phyloP scores from a whole-genome alignment of 306 rosid genomes.

The Malus orientalis region DNA sequence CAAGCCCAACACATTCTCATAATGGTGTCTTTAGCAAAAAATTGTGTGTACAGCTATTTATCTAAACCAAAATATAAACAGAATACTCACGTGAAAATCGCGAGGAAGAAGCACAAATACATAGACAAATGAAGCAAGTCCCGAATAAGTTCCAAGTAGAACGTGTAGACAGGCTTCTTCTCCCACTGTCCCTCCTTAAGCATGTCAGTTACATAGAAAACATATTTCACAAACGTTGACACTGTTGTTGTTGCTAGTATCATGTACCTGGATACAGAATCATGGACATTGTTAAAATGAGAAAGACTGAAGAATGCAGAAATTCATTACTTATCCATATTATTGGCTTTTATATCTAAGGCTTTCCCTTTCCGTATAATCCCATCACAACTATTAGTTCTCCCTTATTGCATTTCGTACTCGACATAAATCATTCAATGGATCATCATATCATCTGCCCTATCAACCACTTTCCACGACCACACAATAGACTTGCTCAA shows the following conservation, averaged over 20 bases:
- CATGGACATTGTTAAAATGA: constrained; percentile 7
- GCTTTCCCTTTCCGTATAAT: background rate
- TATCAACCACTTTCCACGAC: background rate
- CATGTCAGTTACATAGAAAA: constrained; percentile 86
- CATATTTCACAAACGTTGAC: constrained; percentile 76
- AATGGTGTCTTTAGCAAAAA: background rate
- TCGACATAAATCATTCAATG: background rate
- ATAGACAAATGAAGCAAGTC: constrained; percentile 95
- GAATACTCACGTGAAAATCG: constrained; percentile 83
- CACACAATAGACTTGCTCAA: background rate
- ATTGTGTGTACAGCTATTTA: background rate
- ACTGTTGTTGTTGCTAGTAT: constrained; percentile 91
- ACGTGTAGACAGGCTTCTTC: constrained; percentile 88
- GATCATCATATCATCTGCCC: background rate
- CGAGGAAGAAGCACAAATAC: constrained; percentile 94
- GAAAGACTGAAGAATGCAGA: background rate
- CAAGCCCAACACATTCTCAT: background rate
- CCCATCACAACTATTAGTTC: background rate
- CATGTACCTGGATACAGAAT: constrained; percentile 79
- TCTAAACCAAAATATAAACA: background rate
- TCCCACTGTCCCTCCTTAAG: constrained; percentile 99
- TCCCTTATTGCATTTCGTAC: background rate
- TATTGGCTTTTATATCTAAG: background rate
- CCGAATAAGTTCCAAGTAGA: constrained; percentile 87
- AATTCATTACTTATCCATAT: constrained; percentile 1